Base-by-base conservation (phyloP, 139 green algal species). In the Auxenochlorella pyrenoidosa region DNA sequence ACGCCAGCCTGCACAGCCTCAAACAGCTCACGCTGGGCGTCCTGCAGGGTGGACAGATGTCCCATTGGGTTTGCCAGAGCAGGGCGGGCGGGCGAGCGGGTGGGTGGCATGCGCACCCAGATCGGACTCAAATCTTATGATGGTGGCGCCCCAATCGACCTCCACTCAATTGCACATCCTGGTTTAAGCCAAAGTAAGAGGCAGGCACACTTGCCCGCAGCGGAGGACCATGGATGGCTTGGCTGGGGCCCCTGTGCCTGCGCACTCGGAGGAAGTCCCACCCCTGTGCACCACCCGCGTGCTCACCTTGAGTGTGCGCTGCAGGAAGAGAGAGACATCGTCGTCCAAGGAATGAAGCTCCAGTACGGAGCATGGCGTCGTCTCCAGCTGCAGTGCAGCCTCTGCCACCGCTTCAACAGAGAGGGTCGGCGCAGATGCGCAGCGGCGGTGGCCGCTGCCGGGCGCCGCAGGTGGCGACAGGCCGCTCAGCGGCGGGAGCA, bases 321-420 rank as follows among this genome's bases (percentile, higher is more conserved):
- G 41, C 63, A 85, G 40, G 4, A 40, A 60, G 22, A 44, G 34
- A 0, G 63, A 70, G 40, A 85, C 80, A 3, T 85, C 80, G 30
- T 85, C 80, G 3, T 85, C 41, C 40, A 85, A 30, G 22, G 59
- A 59, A 1, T 76, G 43, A 0, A 60, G 60, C 28, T 85, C 36
- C 40, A 85, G 80, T 63, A 85, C 80, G 80, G 38, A 63, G 80
- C 80, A 85, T 30, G 80, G 80, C 3, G 80, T 85, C 38, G 80
- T 76, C 63, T 85, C 80, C 40, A 85, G 40, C 28, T 32, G 30
- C 80, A 85, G 63, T 63, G 63, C 80, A 13, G 66, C 44, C 13
- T 85, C 80, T 26, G 63, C 66, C 60, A 85, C 41, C 38, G 38
- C 63, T 19, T 87, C 82, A 4, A 80, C 43, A 32, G 68, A 70